These are phyloP conservation scores for Colletotrichum camelliae DNA, from an alignment of 2,329 filamentous ascomycete genomes.

Conservation along the genomic window DNA sequence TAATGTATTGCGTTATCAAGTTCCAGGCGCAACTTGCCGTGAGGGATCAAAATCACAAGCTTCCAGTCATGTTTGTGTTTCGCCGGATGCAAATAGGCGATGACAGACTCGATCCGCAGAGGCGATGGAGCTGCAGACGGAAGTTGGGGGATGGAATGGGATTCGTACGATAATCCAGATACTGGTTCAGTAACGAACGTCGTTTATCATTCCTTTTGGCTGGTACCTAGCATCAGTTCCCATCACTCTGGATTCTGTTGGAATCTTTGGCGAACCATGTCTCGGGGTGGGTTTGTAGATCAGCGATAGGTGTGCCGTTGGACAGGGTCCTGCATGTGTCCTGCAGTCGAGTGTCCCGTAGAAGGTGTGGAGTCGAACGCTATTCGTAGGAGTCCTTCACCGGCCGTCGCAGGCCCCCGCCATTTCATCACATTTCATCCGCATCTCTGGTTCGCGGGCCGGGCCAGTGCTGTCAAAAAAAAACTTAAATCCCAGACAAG, in stretches of 20 bases:
- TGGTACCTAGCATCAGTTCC: neutral
- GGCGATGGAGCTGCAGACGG: neutral
- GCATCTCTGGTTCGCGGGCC: slow-evolving; percentile 19
- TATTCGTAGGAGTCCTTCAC: slow-evolving; percentile 14
- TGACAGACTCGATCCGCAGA: neutral
- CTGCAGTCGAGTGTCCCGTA: slow-evolving; percentile 7
- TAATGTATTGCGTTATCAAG: neutral
- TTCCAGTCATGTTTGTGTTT: neutral
- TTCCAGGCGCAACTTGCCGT: neutral
- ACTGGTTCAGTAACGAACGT: neutral
- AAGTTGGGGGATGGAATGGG: neutral
- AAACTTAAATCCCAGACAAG: slow-evolving; percentile 12
- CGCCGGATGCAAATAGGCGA: neutral
- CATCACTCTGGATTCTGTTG: neutral
- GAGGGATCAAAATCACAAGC: neutral
- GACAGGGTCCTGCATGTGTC: slow-evolving; percentile 13
- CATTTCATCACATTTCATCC: slow-evolving; percentile 15
- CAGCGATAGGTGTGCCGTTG: slow-evolving; percentile 2
- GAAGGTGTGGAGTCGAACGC: slow-evolving; percentile 8
- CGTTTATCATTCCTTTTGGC: neutral
- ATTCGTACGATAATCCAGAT: neutral
- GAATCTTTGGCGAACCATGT: neutral
- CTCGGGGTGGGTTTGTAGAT: neutral
- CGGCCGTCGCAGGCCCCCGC: neutral
- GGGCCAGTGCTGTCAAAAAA: slow-evolving; percentile 18